A percentile compares a stretch with the other conserved stretches of the same genome.
phyloP scores from a whole-genome alignment of 352 stramenopile species.

The Lagenidium giganteum region DNA sequence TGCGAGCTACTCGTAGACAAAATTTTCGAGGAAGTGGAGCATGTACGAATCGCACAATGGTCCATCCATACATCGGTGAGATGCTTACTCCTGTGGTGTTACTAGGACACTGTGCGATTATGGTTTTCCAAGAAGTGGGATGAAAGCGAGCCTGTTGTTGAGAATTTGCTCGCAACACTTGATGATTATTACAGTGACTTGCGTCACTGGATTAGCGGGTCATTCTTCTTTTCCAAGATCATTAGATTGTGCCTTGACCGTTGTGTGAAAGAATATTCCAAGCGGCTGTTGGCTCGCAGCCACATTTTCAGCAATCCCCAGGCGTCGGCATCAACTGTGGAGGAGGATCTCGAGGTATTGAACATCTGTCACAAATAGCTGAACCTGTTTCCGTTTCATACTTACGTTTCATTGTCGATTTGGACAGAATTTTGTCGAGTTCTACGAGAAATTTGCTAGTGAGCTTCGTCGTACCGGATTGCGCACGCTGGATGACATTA shows the following conservation, averaged over 20 bases:
- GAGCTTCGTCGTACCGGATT: slow-evolving; percentile 56
- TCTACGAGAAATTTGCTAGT: slow-evolving; percentile 50
- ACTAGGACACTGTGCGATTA: slow-evolving; percentile 42
- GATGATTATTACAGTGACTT: slow-evolving; percentile 60
- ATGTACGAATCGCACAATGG: no score
- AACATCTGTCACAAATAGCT: no score
- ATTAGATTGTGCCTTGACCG: slow-evolving; percentile 50
- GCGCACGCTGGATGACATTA: slow-evolving; percentile 46
- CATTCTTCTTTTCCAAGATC: slow-evolving; percentile 71
- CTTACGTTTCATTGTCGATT: slow-evolving; percentile 8
- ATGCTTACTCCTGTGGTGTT: background rate
- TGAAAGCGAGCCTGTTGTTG: slow-evolving; percentile 47
- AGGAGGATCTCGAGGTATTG: slow-evolving; percentile 42
- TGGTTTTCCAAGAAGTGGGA: slow-evolving; percentile 76
- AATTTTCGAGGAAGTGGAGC: slow-evolving; percentile 61
- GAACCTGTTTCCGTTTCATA: background rate
- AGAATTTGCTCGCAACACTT: slow-evolving; percentile 52
- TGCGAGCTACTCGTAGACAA: slow-evolving; percentile 51
- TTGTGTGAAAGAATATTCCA: slow-evolving; percentile 45
- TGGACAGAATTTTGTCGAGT: slow-evolving; percentile 43
- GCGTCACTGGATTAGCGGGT: slow-evolving; percentile 51
- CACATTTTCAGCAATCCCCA: slow-evolving; percentile 29
- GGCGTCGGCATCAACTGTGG: slow-evolving; percentile 26
- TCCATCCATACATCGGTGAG: background rate
- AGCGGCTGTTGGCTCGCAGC: slow-evolving; percentile 38